A percentile compares a stretch with the other conserved stretches of the same genome.
These are phyloP conservation scores for Colletotrichum filicis DNA, from an alignment of 2,329 filamentous ascomycete species.

Conservation along the genomic window DNA sequence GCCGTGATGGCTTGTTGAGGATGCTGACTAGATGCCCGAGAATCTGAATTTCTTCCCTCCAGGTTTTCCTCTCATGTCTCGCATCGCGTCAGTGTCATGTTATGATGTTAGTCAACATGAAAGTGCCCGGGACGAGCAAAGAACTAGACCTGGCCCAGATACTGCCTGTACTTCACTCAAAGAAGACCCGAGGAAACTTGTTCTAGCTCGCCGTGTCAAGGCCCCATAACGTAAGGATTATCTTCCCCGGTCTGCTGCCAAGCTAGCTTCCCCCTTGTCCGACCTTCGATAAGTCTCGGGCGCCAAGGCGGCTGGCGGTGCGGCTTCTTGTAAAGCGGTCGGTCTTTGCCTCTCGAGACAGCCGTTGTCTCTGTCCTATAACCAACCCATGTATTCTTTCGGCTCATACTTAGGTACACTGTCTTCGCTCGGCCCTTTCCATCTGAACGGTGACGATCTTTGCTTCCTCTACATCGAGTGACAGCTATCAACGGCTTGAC, in stretches of 20 bases:
- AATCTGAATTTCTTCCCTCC: not conserved
- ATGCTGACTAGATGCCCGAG: not conserved
- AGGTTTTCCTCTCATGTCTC: not conserved
- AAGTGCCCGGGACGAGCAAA: not conserved
- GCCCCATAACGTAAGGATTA: conserved; percentile 12
- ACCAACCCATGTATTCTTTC: not conserved
- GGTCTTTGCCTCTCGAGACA: conserved; percentile 16
- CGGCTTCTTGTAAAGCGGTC: conserved; percentile 23
- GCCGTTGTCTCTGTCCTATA: conserved; percentile 19
- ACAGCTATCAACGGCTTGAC: not conserved
- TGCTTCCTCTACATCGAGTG: not conserved
- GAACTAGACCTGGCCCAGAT: not conserved
- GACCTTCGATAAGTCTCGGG: conserved; percentile 21
- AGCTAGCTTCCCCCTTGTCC: conserved; percentile 9
- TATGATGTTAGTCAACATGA: not conserved
- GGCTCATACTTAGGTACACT: not conserved
- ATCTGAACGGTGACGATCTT: not conserved
- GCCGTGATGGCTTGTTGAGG: not conserved
- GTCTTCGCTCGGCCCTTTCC: not conserved
- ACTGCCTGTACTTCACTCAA: not conserved
- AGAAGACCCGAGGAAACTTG: not conserved
- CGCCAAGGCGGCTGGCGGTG: conserved; percentile 35
- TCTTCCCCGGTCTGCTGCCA: conserved; percentile 16
- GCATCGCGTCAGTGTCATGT: not conserved
- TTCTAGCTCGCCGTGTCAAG: conserved; percentile 14